A percentile compares a stretch with the other conserved stretches of the same genome.
Evolutionary conservation across 2,329 filamentous ascomycete species (phyloP).

Genomic region (Fusarium sp.): DNA sequence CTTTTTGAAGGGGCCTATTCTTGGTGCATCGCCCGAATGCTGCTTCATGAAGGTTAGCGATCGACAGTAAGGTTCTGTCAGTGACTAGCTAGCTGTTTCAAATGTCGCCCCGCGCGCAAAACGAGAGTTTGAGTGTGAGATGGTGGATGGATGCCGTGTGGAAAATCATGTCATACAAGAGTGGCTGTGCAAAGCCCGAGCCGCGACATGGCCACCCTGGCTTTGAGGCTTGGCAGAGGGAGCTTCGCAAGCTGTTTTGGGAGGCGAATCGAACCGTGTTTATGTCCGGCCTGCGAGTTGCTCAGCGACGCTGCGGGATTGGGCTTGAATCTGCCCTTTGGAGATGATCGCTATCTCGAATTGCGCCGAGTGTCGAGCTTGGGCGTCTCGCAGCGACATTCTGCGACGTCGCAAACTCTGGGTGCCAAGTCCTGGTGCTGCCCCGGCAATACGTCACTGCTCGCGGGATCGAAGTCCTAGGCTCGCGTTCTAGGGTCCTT

Average conservation of each 20-base stretch:
- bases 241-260: constrained; percentile 36
- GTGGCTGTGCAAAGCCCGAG: constrained; percentile 40
- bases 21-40: constrained; percentile 35
- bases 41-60: constrained; percentile 39
- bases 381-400: not conserved
- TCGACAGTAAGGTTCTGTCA: constrained; percentile 33
- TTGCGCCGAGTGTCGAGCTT: not conserved
- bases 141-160: constrained; percentile 1
- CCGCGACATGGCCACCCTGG: constrained; percentile 10
- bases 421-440: constrained; percentile 5
- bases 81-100: constrained; percentile 11
- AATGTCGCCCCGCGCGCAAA: not conserved
- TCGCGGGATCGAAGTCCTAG: constrained; percentile 12
- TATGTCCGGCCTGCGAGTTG: not conserved
- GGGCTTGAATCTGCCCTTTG: not conserved
- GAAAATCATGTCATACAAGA: constrained; percentile 21
- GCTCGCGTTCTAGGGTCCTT: constrained; percentile 22
- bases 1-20: constrained; percentile 16
- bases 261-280: constrained; percentile 5
- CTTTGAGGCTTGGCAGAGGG: constrained; percentile 30
- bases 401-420: not conserved
- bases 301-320: not conserved
- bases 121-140: not conserved
- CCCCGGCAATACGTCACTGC: constrained; percentile 29
- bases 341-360: not conserved